Percentiles rank a stretch among this genome's conserved stretches.
Evolutionary conservation across 805 yeast genomes (phyloP).

Genomic region (Saccharomycodes ludwigii): DNA sequence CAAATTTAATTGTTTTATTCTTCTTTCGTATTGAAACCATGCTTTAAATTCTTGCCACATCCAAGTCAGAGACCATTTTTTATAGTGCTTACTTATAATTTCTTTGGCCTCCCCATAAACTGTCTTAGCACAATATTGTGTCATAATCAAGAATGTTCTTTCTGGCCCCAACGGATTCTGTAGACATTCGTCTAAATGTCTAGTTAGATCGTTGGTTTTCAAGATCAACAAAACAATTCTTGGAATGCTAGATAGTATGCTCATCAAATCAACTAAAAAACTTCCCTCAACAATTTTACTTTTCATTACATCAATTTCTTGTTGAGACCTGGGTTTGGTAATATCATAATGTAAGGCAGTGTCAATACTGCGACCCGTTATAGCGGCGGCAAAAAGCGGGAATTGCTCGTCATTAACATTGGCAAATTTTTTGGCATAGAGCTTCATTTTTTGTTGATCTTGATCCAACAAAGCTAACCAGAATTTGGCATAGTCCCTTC

Average conservation of each 20-base stretch:
- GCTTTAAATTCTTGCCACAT: conserved; percentile 12
- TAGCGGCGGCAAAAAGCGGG: conserved; percentile 80
- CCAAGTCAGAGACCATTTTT: conserved; percentile 19
- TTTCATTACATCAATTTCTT: conserved; percentile 62
- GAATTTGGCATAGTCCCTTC: conserved; percentile 76
- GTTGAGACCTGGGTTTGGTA: conserved; percentile 36
- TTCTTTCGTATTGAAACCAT: conserved; percentile 18
- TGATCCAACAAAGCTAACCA: conserved; percentile 83
- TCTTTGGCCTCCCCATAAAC: conserved; percentile 61
- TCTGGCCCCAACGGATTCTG: conserved; percentile 78
- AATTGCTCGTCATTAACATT: conserved; percentile 67
- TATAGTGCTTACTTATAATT: conserved; percentile 9
- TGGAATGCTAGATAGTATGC: conserved; percentile 68
- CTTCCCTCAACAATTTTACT: conserved; percentile 47
- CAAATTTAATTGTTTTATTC: conserved; percentile 16
- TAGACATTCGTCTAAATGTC: conserved; percentile 76
- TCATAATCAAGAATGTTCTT: conserved; percentile 79
- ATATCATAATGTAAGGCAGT: conserved; percentile 59
- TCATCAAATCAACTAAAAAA: conserved; percentile 64
- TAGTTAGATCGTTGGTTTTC: conserved; percentile 87
- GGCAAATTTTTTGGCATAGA: conserved; percentile 70
- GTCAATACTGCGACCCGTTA: conserved; percentile 85
- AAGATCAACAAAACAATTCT: conserved; percentile 72
- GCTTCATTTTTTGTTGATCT: conserved; percentile 51
- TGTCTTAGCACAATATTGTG: conserved; percentile 74